phyloP scores from a whole-genome alignment of 2,329 filamentous ascomycete genomes.

The Colletotrichum filicis region DNA sequence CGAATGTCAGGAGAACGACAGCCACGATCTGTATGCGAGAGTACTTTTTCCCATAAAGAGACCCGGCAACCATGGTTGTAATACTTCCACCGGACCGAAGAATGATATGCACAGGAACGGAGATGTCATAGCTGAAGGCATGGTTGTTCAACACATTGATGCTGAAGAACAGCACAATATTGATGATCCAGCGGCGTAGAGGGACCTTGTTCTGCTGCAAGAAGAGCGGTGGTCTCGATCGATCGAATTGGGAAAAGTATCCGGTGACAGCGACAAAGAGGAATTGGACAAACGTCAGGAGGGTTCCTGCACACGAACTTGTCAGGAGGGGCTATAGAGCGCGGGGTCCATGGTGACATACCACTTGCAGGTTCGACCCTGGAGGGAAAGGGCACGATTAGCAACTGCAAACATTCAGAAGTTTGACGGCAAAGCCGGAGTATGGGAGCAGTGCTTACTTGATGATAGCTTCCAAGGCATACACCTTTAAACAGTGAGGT shows the following conservation, averaged over 20 bases:
- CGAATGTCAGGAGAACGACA: constrained; percentile 84
- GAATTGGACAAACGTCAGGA: constrained; percentile 91
- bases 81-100: constrained; percentile 94
- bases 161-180: constrained; percentile 89
- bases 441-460: constrained; percentile 72
- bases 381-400: constrained; percentile 22
- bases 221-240: constrained; percentile 74
- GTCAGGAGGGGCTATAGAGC: constrained; percentile 11
- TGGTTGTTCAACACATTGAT: constrained; percentile 98
- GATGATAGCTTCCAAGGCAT: constrained; percentile 93
- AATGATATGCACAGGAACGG: constrained; percentile 96
- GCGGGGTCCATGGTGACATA: constrained; percentile 48
- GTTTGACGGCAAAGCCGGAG: neutral
- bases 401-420: neutral
- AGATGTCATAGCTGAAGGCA: constrained; percentile 97
- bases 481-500: constrained; percentile 71
- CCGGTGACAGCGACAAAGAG: constrained; percentile 83
- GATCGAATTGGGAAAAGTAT: constrained; percentile 79
- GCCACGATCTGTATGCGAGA: constrained; percentile 82
- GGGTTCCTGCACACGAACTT: constrained; percentile 68
- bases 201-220: constrained; percentile 84
- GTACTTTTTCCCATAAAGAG: constrained; percentile 86
- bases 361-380: constrained; percentile 88
- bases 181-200: constrained; percentile 84
- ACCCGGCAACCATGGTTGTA: constrained; percentile 93